Evolutionary conservation across 768 basidiomycete genomes (phyloP).

Genomic region (Trametes cubensis): DNA sequence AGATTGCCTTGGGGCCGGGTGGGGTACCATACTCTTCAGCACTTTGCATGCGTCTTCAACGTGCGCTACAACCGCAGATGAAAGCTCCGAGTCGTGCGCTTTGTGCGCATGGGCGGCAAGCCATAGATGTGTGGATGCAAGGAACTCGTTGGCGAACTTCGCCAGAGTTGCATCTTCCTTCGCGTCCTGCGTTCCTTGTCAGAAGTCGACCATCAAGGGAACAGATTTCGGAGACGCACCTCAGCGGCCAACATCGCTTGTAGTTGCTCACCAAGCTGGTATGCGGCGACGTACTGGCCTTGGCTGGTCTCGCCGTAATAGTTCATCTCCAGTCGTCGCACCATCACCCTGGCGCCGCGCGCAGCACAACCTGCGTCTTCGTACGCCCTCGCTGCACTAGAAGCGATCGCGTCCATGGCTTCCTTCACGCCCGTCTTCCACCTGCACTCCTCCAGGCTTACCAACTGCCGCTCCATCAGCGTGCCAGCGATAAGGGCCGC

Average conservation of each 20-base stretch:
- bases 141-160: constrained; percentile 48
- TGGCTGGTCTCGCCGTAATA: constrained; percentile 39
- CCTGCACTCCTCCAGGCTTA: constrained; percentile 52
- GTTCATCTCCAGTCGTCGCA: constrained; percentile 55
- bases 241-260: constrained; percentile 43
- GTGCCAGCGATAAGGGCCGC: constrained; percentile 46
- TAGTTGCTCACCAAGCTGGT: constrained; percentile 45
- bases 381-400: constrained; percentile 56
- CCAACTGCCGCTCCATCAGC: constrained; percentile 64
- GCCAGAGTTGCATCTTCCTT: constrained; percentile 35
- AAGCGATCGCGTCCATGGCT: constrained; percentile 46
- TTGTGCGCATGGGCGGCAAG: constrained; percentile 72
- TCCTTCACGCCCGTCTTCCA: constrained; percentile 59
- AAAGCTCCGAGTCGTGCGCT: constrained; percentile 45
- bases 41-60: constrained; percentile 55
- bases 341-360: constrained; percentile 56
- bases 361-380: constrained; percentile 51
- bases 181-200: constrained; percentile 28
- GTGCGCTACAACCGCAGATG: constrained; percentile 49
- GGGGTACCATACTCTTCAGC: constrained; percentile 43
- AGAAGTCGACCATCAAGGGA: neutral
- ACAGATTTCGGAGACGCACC: constrained; percentile 39
- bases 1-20: constrained; percentile 13
- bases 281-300: constrained; percentile 14
- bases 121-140: constrained; percentile 63